Base-by-base conservation (phyloP, 371 early-diverging fungal species). In the Mucor irregularis region DNA sequence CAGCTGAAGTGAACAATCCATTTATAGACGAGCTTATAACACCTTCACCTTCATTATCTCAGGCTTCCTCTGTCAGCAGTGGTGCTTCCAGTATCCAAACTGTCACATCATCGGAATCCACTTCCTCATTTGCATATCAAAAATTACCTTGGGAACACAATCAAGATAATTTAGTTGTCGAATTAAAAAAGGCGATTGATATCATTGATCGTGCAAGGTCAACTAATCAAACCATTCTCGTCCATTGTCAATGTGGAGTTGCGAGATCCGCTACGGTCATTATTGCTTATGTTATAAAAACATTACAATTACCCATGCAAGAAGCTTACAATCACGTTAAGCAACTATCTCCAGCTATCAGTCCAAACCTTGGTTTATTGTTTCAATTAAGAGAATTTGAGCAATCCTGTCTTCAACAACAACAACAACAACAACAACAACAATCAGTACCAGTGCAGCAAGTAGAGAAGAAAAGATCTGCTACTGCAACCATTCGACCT, bases 241-340 rank as follows among this genome's bases (percentile, higher is more conserved):
- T 96, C 4, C 91, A 93, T 57, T 96, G 96, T 69, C 91, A 92
- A 64, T 81, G 89, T 60, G 96, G 96, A 14, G 89, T 95, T 7
- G 91, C 94, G 25, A 78, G 96, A 31, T 92, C 93, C 10, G 96
- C 95, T 7, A 84, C 90, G 0, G 73, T 95, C 34, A 83, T 92
- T 30, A 89, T 95, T 45, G 95, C 93, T 4, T 95, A 92, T 66
- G 83, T 92, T 53, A 95, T 95, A 93, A 81, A 84, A 39, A 73
- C 83, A 1, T 62, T 78, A 45, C 56, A 66, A 1, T 55, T 89
- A 68, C 74, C 78, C 3, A 70, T 89, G 48, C 73, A 75, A 14
- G 82, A 85, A n/a, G 93, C 95, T 6, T 91, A 92, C 62, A 80
- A 82, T 30, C 86, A 81, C 64, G 94, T 94, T 31, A 88, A 90